Evolutionary conservation across 441 rosid genomes (phyloP).

Genomic region (Mallotus repandus): DNA sequence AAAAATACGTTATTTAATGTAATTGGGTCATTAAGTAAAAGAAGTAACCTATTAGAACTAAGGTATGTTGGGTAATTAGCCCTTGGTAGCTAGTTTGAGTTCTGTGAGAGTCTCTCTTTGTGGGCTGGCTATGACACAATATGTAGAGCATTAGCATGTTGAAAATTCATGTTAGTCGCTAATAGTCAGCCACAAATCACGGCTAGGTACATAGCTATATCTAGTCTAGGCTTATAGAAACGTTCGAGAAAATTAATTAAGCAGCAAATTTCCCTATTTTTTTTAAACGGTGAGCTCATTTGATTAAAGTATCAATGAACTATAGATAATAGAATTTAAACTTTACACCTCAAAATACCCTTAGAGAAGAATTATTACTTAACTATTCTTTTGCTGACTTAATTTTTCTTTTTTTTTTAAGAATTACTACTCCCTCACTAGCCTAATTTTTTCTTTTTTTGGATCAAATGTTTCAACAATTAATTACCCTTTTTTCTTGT

Average conservation of each 20-base stretch:
- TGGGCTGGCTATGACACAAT: conserved; percentile 8
- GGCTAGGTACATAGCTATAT: conserved; percentile 5
- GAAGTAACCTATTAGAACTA: too few relatives aligned
- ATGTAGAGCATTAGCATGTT: neutral
- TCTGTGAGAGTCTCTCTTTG: neutral
- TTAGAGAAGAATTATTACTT: too few relatives aligned
- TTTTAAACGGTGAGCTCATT: neutral
- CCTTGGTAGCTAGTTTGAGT: too few relatives aligned
- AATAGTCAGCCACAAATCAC: conserved; percentile 36
- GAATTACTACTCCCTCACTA: too few relatives aligned
- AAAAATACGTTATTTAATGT: neutral
- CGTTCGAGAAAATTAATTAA: neutral
- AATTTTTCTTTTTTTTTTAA: too few relatives aligned
- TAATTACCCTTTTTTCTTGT: too few relatives aligned
- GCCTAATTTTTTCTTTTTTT: neutral
- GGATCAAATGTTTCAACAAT: too few relatives aligned
- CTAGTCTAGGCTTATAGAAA: neutral
- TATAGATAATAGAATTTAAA: too few relatives aligned
- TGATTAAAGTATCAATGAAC: too few relatives aligned
- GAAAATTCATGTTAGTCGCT: conserved; percentile 1
- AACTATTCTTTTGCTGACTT: too few relatives aligned
- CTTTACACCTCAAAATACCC: too few relatives aligned
- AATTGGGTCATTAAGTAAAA: neutral
- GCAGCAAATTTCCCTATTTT: neutral
- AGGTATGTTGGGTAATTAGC: neutral